A percentile compares a stretch with the other conserved stretches of the same genome.
phyloP scores from a whole-genome alignment of 495 filamentous ascomycete genomes.

The Umbilicaria muhlenbergii region DNA sequence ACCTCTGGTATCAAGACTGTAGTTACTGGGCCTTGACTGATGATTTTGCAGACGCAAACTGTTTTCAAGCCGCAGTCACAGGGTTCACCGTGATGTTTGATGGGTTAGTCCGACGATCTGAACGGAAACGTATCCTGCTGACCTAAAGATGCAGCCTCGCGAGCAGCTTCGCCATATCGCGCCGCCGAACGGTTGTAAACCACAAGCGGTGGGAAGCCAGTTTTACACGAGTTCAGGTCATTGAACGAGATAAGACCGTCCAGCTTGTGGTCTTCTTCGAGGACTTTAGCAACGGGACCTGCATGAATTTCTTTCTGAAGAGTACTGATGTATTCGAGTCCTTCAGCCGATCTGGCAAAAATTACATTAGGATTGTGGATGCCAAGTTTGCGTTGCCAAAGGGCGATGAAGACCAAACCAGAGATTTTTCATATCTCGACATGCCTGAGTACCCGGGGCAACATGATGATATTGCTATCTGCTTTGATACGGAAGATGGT shows the following conservation, averaged over 20 bases:
- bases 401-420: conserved; percentile 37
- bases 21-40: neutral
- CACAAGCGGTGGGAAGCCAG: conserved; percentile 81
- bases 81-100: conserved; percentile 66
- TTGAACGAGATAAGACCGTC: conserved; percentile 51
- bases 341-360: conserved; percentile 49
- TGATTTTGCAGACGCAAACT: conserved; percentile 43
- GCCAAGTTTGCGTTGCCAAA: conserved; percentile 78
- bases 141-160: conserved; percentile 31
- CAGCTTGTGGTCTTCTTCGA: conserved; percentile 74
- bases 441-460: conserved; percentile 76
- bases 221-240: conserved; percentile 58
- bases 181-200: conserved; percentile 75
- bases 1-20: neutral
- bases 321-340: conserved; percentile 65
- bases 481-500: conserved; percentile 70
- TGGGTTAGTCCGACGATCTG: conserved; percentile 22
- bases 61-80: conserved; percentile 61
- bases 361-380: conserved; percentile 59
- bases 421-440: conserved; percentile 66
- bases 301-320: conserved; percentile 76
- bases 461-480: conserved; percentile 75
- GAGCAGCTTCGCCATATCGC: conserved; percentile 60
- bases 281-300: conserved; percentile 65
- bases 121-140: neutral